Evolutionary conservation across 306 rosid species (phyloP).

Genomic region (Vigna angularis): DNA sequence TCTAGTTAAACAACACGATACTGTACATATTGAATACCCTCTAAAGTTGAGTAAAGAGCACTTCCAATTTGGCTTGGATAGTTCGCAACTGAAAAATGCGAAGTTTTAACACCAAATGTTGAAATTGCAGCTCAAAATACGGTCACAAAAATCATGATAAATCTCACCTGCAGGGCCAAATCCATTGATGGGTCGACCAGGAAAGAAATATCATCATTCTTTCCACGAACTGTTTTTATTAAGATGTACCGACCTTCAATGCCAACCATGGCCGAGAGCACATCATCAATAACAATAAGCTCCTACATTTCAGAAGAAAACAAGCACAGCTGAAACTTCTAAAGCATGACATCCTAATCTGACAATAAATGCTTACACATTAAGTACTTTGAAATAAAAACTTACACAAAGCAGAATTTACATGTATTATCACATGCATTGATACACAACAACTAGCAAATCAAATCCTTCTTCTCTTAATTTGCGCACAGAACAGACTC

Average conservation of each 20-base stretch:
- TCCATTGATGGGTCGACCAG: slow-evolving; percentile 91
- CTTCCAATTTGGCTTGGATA: slow-evolving; percentile 9
- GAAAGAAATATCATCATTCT: slow-evolving; percentile 63
- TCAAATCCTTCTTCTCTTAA: background rate
- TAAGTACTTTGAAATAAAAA: slow-evolving; percentile 17
- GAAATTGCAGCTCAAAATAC: slow-evolving; percentile 24
- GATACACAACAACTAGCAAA: background rate
- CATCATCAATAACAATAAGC: slow-evolving; percentile 92
- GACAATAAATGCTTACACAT: slow-evolving; percentile 17
- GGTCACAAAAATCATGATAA: slow-evolving; percentile 3
- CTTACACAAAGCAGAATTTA: background rate
- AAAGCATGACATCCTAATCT: background rate
- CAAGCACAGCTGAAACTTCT: slow-evolving; percentile 29
- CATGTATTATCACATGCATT: background rate
- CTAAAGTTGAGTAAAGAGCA: background rate
- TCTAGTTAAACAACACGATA: slow-evolving; percentile 18
- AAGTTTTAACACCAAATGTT: slow-evolving; percentile 29
- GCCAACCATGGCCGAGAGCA: slow-evolving; percentile 87
- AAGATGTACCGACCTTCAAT: slow-evolving; percentile 88
- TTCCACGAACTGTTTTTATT: slow-evolving; percentile 69
- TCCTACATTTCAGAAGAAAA: slow-evolving; percentile 63
- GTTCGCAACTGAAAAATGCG: slow-evolving; percentile 14
- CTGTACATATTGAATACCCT: background rate
- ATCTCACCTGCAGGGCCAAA: slow-evolving; percentile 90
- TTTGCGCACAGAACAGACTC: background rate